Base-by-base conservation (phyloP, 148 eudicot genomes). In the Hydrangea macrophylla region DNA sequence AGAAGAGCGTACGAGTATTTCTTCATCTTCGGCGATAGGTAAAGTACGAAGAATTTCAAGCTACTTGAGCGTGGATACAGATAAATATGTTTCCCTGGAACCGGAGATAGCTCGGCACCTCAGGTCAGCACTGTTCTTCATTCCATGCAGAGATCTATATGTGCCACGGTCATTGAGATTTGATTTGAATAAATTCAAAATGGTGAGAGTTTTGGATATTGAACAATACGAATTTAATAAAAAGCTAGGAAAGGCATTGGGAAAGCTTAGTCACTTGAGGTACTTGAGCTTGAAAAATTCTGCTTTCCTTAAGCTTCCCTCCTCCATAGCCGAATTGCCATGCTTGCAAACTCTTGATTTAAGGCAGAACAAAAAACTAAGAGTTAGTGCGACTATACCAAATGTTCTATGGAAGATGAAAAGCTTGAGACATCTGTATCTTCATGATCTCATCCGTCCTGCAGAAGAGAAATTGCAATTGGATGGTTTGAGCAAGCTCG, bases 281-380 rank as follows among this genome's bases (percentile, higher is more conserved):
- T 59, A 65, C 35, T 48, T 73, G 42, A 45, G 76, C 33, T 18
- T 73, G 9, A 24, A 18, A 30, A 17, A 23, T 7, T 37, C 55
- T 59, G 20, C 12, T 5, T 55, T 66, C 2, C 0, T 13, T 18
- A 32, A 24, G 44, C 27, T 58, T 50, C 68, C 63, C 24, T 24
- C 65, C 17, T 48, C 65, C 1, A 28, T 58, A 4, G 31, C 59
- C 15, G 66, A 73, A 28, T 64, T 73, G 23, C 20, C 20, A n/a
- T 45, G 3, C 25, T 67, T 74, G 68, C 56, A 64, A 60, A 67
- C 72, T n/a, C 62, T 67, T 31, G 67, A 74, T 55, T 31, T 74
- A 22, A 39, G 55, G 12, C 23, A 10, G 7, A 2, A 2, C 0
- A 0, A 2, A 1, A 0, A 33, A 44, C 17, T 6, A 0, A n/a